Base-by-base conservation (phyloP, 2,329 filamentous ascomycete genomes). In the Microdochium paspali region DNA sequence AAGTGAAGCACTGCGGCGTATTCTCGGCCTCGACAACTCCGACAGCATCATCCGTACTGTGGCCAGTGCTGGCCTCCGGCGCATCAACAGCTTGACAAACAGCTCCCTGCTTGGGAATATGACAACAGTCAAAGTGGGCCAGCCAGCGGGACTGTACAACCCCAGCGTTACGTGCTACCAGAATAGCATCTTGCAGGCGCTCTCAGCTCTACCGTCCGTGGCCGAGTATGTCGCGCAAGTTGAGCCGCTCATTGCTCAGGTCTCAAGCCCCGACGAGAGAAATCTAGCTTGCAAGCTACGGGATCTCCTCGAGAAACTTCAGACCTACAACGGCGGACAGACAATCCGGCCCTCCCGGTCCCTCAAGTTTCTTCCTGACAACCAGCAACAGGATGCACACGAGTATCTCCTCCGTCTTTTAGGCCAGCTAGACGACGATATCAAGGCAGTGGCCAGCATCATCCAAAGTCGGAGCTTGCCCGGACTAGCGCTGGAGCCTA, bases 131-230 rank as follows among this genome's bases (percentile, higher is more conserved):
- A 63, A 63, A 23, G 58, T 65, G 23, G 68, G 74, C 42, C 65
- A 66, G 26, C 85, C 73, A 45, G 75, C 71, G 2, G 93, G 93
- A 0, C 69, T 97, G 46, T 89, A 88, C 10, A 98, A 98, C 63
- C 84, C 83, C 69, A 88, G 95, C 69, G 95, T 96, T 62, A 95
- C 90, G 1, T 97, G 93, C 70, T 98, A 95, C 64, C 93, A 97
- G 66, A 98, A 98, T 65, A 96, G 90, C 61, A 84, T 96, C 20
- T 80, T 98, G 10, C 90, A 95, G 63, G 83, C 84, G 6, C 71
- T 97, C 39, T 83, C 90, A 1, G 85, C 90, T 3, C 72, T 97
- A 25, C 75, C 77, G 18, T 77, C 84, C 4, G 70, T 97, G 25
- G 76, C 78, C 24, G 69, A 68, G 2, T 93, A 89, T 58, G 74